Evolutionary conservation across 805 yeast genomes (phyloP), one percentile per base, ranked within the genome.

Genomic region (Candida incommunis): DNA sequence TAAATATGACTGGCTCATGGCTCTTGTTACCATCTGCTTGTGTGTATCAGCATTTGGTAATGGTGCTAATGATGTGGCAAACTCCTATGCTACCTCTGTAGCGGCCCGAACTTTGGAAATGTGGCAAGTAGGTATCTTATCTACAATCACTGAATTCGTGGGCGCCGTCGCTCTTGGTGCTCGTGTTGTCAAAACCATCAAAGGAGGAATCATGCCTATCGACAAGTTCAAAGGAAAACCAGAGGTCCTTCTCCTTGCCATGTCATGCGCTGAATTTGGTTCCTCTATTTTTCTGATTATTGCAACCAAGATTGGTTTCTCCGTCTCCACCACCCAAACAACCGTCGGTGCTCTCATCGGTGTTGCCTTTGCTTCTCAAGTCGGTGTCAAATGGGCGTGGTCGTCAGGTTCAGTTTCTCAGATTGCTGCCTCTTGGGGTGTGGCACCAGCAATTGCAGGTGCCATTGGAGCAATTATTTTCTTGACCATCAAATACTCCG

Each of bases 51-150:
- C 37, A 9, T 31, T 31, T 16, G 37, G 37, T 31, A 31, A 31
- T 18, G 88, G 88, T 43, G 90, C 88, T 24, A 81, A 82, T 56
- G 90, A 81, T 67, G 86, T 81, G 47, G 81, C 88, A 15, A 81
- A 82, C 67, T 81, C 90, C 1, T 81, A 78, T 56, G 81, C 90
- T 1, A 80, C 88, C 2, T 74, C 88, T 0, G 78, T 81, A 3
- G 76, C 87, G 13, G 78, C 88, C 11, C 67, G 82, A 53, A 71
- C 85, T 15, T 64, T 81, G 51, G 73, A 73, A 45, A 79, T 79
- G 58, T 74, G 80, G 77, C 90, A 81, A 61, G 88, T 86, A 16
- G 78, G 79, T 84, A 53, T 79, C 27, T 62, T 82, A 37, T 85
- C 85, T 0, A 81, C 77, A 31, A 54, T 79, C 40, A 75, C 78